Evolutionary conservation across 2,329 filamentous ascomycete genomes (phyloP).

Genomic region (Microsporum canis): DNA sequence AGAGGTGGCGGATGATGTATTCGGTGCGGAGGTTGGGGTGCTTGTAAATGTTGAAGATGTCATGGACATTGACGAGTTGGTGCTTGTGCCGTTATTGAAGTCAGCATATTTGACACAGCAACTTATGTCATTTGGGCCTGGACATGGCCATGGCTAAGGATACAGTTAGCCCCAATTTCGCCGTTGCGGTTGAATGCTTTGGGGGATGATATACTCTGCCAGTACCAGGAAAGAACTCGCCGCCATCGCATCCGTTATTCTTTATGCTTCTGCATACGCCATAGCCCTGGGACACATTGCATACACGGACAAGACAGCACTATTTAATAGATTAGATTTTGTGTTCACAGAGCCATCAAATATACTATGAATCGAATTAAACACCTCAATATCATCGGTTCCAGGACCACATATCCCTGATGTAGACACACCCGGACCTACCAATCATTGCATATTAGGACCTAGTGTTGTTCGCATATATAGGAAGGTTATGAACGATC

Average conservation of each 20-base stretch:
- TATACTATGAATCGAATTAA: background rate
- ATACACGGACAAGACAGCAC: constrained; percentile 2
- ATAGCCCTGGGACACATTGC: background rate
- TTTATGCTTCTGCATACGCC: background rate
- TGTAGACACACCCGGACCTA: background rate
- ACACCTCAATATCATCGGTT: background rate
- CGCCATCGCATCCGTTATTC: background rate
- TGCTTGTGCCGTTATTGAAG: constrained; percentile 1
- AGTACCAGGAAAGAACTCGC: constrained; percentile 3
- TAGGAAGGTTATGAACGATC: background rate
- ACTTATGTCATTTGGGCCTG: background rate
- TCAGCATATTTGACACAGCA: constrained; percentile 4
- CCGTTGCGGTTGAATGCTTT: background rate
- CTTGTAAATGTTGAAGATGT: background rate
- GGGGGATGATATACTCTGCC: background rate
- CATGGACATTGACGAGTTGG: background rate
- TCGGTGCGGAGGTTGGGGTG: background rate
- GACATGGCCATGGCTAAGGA: constrained; percentile 2
- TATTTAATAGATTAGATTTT: background rate
- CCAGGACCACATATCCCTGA: background rate
- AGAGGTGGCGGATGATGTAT: background rate
- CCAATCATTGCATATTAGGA: background rate
- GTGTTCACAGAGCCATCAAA: background rate
- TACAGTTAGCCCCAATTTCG: background rate
- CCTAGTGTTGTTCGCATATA: background rate